Base-by-base conservation (phyloP, 805 yeast genomes). In the Pichia kluyveri region DNA sequence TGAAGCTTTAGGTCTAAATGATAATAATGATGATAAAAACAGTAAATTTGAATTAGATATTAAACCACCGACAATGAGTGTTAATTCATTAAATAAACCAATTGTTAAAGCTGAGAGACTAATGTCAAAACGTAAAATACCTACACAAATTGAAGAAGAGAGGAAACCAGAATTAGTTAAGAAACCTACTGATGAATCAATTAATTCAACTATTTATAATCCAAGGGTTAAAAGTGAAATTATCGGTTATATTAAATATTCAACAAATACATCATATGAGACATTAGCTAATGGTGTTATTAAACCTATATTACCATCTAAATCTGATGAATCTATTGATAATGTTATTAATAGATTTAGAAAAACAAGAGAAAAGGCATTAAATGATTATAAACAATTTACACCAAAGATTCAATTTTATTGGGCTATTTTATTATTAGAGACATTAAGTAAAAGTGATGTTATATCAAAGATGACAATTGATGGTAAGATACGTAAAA, bases 361-460 rank as follows among this genome's bases (percentile, higher is more conserved):
- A 15, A 47, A 44, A 5, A 51, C 59, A 5, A 61, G 70, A 47
- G 62, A 65, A 2, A 48, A 52, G 15, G 71, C 72, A 1, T 55
- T 68, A 42, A 54, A 51, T 18, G 72, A 70, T 49, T 67, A 65
- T 47, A 58, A 60, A 43, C 51, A 46, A 12, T 76, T 75, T 51
- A 69, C 76, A 8, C 76, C 82, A 0, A 66, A 60, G 7, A 61
- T 77, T n/a, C 89, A 82, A 62, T 68, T 82, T 49, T 72, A 70
- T 42, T 80, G 83, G 77, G 83, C 86, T n/a, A 73, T 76, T 51
- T 67, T 71, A 15, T 62, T 83, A 31, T 62, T 82, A 23, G 80
- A 75, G 52, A 73, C 80, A 0, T 54, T 72, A 26, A 57, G 63
- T 8, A 65, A 69, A 3, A 68, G 72, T 1, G 71, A 71, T 36